Conservation (phyloP, 2,329 filamentous ascomycete genomes). For the Fusarium kyushuense region DNA sequence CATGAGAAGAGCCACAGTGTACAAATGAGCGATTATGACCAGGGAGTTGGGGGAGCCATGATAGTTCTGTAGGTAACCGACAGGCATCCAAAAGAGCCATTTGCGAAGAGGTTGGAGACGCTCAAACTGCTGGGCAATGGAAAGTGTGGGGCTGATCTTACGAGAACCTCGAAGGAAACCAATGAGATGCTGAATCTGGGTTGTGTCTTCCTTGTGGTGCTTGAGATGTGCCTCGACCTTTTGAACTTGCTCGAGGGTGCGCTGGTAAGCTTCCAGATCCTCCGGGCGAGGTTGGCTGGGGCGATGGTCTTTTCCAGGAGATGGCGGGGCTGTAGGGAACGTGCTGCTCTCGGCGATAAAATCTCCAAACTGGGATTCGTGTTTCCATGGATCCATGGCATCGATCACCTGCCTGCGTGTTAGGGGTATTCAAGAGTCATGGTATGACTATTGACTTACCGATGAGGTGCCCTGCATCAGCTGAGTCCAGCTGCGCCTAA, state of each 20-base stretch:
- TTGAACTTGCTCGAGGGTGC: constrained; percentile 74
- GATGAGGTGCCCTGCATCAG: constrained; percentile 92
- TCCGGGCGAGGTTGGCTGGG: constrained; percentile 75
- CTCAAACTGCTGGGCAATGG: constrained; percentile 87
- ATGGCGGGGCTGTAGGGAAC: constrained; percentile 74
- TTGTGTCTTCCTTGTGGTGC: constrained; percentile 76
- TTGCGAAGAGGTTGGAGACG: constrained; percentile 88
- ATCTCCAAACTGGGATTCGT: constrained; percentile 86
- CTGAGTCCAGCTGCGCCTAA: constrained; percentile 90
- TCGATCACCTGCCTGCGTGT: constrained; percentile 75
- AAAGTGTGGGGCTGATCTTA: constrained; percentile 75
- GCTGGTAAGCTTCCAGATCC: constrained; percentile 75
- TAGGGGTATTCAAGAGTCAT: constrained; percentile 17
- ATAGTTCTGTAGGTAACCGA: constrained; percentile 82
- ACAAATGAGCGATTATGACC: constrained; percentile 89
- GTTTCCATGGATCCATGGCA: constrained; percentile 91
- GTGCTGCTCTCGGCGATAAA: constrained; percentile 85
- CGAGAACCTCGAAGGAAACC: constrained; percentile 79
- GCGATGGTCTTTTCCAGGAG: constrained; percentile 70
- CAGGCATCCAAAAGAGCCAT: constrained; percentile 96
- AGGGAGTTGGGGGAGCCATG: constrained; percentile 81
- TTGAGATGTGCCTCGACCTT: constrained; percentile 76
- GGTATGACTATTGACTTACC: constrained; percentile 64
- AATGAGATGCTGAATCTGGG: constrained; percentile 75
- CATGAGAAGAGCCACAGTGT: constrained; percentile 86